Conservation (phyloP, 768 basidiomycete genomes). For the Steccherinum ochraceum region DNA sequence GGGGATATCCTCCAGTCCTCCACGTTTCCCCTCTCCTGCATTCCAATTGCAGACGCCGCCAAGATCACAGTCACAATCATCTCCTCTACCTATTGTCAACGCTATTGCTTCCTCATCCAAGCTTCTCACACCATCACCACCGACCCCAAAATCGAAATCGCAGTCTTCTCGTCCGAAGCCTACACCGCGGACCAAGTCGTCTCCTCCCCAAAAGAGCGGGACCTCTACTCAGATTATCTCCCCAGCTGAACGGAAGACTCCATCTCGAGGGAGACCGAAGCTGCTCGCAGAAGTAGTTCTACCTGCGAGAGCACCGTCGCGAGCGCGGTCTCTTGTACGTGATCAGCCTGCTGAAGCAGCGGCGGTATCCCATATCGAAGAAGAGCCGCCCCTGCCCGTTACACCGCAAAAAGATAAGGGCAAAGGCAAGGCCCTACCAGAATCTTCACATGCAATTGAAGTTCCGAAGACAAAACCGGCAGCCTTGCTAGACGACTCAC, state of each 20-base stretch:
- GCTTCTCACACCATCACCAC: background rate
- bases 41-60: background rate
- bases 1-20: background rate
- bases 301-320: background rate
- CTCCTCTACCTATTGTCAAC: background rate
- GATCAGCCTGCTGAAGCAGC: too few species aligned
- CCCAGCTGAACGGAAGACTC: background rate
- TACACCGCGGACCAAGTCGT: background rate
- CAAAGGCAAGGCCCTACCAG: constrained; percentile 4
- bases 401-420: constrained; percentile 3
- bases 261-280: too few species aligned
- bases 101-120: background rate
- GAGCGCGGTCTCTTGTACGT: background rate
- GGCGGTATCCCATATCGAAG: background rate
- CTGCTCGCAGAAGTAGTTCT: background rate
- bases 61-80: background rate
- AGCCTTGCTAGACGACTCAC: background rate
- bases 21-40: background rate
- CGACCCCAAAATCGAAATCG: background rate
- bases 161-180: background rate
- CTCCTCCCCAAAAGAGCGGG: background rate
- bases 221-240: background rate
- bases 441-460: background rate
- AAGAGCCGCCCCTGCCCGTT: background rate
- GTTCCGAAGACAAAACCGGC: too few species aligned